phyloP scores from a whole-genome alignment of 2,329 filamentous ascomycete genomes.

The Arthrobotrys musiformis region DNA sequence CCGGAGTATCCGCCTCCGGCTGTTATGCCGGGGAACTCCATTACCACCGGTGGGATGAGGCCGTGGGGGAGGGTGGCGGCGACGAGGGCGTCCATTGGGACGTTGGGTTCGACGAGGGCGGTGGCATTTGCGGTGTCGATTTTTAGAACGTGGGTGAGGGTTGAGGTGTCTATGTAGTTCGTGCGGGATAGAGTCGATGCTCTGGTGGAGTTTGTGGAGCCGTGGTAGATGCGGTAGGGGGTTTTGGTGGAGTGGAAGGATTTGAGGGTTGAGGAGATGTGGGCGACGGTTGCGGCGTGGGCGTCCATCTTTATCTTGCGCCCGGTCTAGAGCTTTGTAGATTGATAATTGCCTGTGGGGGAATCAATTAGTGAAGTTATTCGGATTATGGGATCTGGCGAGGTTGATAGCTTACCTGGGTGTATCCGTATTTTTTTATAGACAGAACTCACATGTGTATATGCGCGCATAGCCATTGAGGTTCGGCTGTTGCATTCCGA shows the following conservation, averaged over 20 bases:
- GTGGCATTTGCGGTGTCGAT: slow-evolving; percentile 64
- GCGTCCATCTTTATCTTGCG: slow-evolving; percentile 56
- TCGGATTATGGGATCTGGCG: neutral
- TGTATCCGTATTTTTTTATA: neutral
- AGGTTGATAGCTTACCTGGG: neutral
- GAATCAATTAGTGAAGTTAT: neutral
- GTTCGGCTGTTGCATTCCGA: slow-evolving; percentile 17
- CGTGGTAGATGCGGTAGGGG: slow-evolving; percentile 70
- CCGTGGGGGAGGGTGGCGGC: slow-evolving; percentile 69
- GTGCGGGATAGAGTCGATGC: slow-evolving; percentile 63
- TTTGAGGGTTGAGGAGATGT: slow-evolving; percentile 65
- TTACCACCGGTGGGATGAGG: slow-evolving; percentile 73
- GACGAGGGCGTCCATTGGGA: slow-evolving; percentile 74
- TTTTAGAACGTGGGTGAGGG: slow-evolving; percentile 65
- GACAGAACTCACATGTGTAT: neutral
- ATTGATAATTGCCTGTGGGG: neutral
- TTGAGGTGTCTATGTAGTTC: slow-evolving; percentile 66
- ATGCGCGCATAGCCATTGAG: neutral
- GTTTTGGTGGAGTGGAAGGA: slow-evolving; percentile 66
- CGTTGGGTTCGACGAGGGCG: slow-evolving; percentile 73
- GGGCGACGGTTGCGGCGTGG: slow-evolving; percentile 64
- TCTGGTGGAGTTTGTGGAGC: slow-evolving; percentile 69
- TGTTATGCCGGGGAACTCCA: slow-evolving; percentile 78
- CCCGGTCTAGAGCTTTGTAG: neutral
- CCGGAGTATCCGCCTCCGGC: slow-evolving; percentile 75